These are phyloP conservation scores for Candida maltosa DNA, from an alignment of 805 yeast genomes.

Conservation along the genomic window DNA sequence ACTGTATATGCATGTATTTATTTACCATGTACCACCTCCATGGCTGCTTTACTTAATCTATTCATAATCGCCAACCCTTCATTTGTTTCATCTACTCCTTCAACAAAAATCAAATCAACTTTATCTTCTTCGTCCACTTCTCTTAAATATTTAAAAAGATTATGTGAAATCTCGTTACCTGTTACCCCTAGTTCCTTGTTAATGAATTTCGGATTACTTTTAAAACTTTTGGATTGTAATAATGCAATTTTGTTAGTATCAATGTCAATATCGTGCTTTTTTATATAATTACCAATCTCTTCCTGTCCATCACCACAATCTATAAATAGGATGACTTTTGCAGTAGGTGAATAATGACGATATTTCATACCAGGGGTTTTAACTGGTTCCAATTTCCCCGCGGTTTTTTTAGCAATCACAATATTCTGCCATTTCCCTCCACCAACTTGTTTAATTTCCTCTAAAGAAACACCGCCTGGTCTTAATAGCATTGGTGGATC, in stretches of 20 bases:
- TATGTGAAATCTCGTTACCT: constrained; percentile 67
- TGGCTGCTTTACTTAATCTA: constrained; percentile 80
- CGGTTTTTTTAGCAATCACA: constrained; percentile 61
- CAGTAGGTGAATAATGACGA: constrained; percentile 89
- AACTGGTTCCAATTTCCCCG: constrained; percentile 64
- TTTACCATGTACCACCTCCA: constrained; percentile 20
- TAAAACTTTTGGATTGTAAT: constrained; percentile 41
- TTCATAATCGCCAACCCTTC: constrained; percentile 97
- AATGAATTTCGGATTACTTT: constrained; percentile 8
- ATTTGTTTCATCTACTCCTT: constrained; percentile 69
- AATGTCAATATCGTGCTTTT: constrained; percentile 9
- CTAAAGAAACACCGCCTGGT: constrained; percentile 91
- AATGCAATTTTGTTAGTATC: constrained; percentile 45
- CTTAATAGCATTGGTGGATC: constrained; percentile 83
- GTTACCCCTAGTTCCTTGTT: constrained; percentile 38
- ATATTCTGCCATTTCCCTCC: constrained; percentile 69
- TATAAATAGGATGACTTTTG: constrained; percentile 68
- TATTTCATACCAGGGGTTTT: constrained; percentile 98
- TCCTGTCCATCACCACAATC: constrained; percentile 43
- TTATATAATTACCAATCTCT: constrained; percentile 27
- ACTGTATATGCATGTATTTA: not conserved
- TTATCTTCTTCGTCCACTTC: constrained; percentile 62
- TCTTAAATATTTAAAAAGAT: constrained; percentile 69
- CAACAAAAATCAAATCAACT: constrained; percentile 76
- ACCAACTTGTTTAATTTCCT: constrained; percentile 63